Base-by-base conservation (phyloP, 2,329 filamentous ascomycete genomes). In the Beauveria sp. region DNA sequence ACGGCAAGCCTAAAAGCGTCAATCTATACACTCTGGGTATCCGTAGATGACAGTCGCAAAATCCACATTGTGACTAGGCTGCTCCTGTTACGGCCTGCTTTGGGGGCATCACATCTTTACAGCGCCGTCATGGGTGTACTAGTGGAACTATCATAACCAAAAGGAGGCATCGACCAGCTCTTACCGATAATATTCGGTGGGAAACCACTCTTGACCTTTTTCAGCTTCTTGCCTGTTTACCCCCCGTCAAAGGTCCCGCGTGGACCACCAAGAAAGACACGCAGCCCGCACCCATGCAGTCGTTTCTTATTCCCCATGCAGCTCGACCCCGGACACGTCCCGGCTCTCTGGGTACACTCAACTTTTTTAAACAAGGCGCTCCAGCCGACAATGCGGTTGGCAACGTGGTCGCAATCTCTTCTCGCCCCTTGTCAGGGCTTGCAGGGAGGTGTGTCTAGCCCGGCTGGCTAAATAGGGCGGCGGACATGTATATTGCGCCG, bases 301-400 rank as follows among this genome's bases (percentile, higher is more conserved):
- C 43, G 28, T 58, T 58, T 38, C 55, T 58, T 58, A 22, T 58
- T 58, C 31, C 45, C 55, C 53, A 20, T 31, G 40, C 28, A 24
- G n/a, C 53, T 12, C 7, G 10, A 34, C 31, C 31, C 31, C 10
- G 31, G 31, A 34, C 31, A 12, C 28, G 45, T 42, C 55, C 55
- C 55, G 55, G 31, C 42, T 22, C 10, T 40, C 45, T 58, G 55
- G 55, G 40, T n/a, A 40, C 45, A 28, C 52, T 40, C 26, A 12
- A 10, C 28, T 8, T 48, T 34, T 48, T 18, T 14, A 2, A 10
- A 28, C 18, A 24, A 28, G 14, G 55, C 55, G 55, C 55, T 31
- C 16, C 45, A 58, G 43, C 55, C 55, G 55, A 58, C 14, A 12
- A 40, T 22, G 5, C 10, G n/a, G 34, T 43, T 9, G 12, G 20